Base-by-base conservation (phyloP, 2,329 filamentous ascomycete species). In the Arthrinium phaeospermum region DNA sequence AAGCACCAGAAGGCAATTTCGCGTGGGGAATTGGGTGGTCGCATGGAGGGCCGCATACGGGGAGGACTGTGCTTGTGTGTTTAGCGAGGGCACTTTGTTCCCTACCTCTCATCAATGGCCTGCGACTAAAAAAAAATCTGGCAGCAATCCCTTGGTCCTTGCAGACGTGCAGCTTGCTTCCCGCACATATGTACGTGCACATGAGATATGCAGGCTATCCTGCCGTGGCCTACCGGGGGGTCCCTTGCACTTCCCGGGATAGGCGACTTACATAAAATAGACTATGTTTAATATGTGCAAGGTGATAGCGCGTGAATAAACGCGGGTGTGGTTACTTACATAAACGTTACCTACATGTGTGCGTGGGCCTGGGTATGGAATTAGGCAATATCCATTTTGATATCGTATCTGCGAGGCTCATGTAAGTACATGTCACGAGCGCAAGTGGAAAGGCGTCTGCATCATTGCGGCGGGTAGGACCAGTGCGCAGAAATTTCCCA, bases 31-130 rank as follows among this genome's bases (percentile, higher is more conserved):
- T 45, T 68, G 27, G 24, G 45, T 68, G 77, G 78, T 74, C 75
- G 76, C 78, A 79, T 77, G 73, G 51, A 74, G 34, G 78, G 75
- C 78, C 78, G 76, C 75, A 78, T 75, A 71, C 73, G 67, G 67
- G 45, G 41, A 61, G 34, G 57, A 64, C 57, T 64, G 30, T 64
- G 57, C 30, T 41, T 64, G 53, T 12, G 30, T 61, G 53, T 30
- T 46, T 68, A 67, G 30, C 53, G 45, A 53, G 69, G 70, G 57
- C 22, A 8, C 24, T 46, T 47, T 53, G 37, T 44, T 16, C 30
- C 53, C 53, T 57, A 49, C 49, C 27, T 27, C 53, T 22, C 27
- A 7, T 22, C 30, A n/a, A n/a, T n/a, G 53, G 13, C 6, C 27
- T 61, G 53, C 30, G 30, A 37, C 34, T 64, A 37, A 37, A 41